These are phyloP conservation scores for Pythium sp. DNA, from an alignment of 352 stramenopile genomes.

Conservation along the genomic window DNA sequence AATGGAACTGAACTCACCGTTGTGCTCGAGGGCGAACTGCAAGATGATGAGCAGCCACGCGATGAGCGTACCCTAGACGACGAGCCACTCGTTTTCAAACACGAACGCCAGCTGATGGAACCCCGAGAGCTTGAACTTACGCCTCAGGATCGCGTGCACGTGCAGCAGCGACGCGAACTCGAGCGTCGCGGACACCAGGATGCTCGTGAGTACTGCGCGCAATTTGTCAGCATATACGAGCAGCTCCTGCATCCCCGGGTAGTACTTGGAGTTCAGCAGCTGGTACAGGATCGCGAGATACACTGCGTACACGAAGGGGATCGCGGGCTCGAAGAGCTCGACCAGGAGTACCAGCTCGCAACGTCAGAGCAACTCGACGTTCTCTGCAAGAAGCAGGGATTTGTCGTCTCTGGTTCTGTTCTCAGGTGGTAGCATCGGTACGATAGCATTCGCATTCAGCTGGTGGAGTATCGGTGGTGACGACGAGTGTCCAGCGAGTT, in stretches of 20 bases:
- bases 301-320: conserved; percentile 1
- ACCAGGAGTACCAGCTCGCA: not conserved
- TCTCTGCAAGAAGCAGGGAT: not conserved
- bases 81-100: conserved; percentile 7
- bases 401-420: not conserved
- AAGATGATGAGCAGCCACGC: not conserved
- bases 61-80: conserved; percentile 4
- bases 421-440: not conserved
- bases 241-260: not conserved
- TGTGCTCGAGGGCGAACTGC: conserved; percentile 9
- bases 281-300: not conserved
- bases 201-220: not conserved
- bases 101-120: conserved; percentile 6
- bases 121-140: conserved; percentile 4
- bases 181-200: not conserved
- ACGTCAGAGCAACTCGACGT: not conserved
- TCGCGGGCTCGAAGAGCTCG: not conserved
- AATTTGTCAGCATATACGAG: not conserved
- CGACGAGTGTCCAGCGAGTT: not conserved
- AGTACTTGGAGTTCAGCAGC: not conserved
- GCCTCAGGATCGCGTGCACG: conserved; percentile 1
- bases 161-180: conserved; percentile 1
- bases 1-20: not conserved
- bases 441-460: not conserved
- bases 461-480: not conserved